Evolutionary conservation across 345 rosid genomes (phyloP).

Genomic region (Bruguiera parviflora): DNA sequence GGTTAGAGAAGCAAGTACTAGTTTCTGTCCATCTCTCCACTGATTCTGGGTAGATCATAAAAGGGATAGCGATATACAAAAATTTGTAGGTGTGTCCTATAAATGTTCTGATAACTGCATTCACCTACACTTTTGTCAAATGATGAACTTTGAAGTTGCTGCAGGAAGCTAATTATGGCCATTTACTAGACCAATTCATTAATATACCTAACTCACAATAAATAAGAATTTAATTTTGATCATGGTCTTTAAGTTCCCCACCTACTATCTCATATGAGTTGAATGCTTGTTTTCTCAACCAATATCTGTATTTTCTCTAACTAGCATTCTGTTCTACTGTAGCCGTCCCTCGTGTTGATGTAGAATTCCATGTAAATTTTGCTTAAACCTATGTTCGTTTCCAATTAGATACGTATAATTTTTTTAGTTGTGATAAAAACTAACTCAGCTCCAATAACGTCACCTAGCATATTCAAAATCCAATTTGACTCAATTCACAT

Average conservation of each 20-base stretch:
- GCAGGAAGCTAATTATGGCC: slow-evolving; percentile 33
- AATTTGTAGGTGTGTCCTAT: slow-evolving; percentile 39
- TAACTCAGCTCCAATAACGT: too few relatives aligned
- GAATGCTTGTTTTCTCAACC: slow-evolving; percentile 17
- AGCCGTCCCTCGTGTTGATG: too few relatives aligned
- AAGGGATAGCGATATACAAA: slow-evolving; percentile 13
- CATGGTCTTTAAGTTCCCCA: slow-evolving; percentile 24
- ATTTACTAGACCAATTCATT: slow-evolving; percentile 33
- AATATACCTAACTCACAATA: slow-evolving; percentile 41
- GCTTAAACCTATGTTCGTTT: too few relatives aligned
- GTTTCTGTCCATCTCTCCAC: background rate
- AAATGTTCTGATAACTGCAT: slow-evolving; percentile 48
- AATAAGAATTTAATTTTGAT: slow-evolving; percentile 35
- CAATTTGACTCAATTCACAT: too few relatives aligned
- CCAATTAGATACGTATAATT: too few relatives aligned
- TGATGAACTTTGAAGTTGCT: slow-evolving; percentile 26
- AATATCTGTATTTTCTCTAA: background rate
- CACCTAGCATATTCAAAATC: too few relatives aligned
- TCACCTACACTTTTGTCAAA: slow-evolving; percentile 40
- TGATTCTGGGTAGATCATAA: background rate
- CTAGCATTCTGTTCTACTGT: too few relatives aligned
- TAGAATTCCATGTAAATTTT: too few relatives aligned
- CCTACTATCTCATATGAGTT: slow-evolving; percentile 23
- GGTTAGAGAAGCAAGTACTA: background rate
- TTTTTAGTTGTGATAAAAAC: too few relatives aligned